Percentiles rank a stretch among this genome's conserved stretches.
phyloP scores from a whole-genome alignment of 768 basidiomycete genomes.

The Pleurotus pulmonarius region DNA sequence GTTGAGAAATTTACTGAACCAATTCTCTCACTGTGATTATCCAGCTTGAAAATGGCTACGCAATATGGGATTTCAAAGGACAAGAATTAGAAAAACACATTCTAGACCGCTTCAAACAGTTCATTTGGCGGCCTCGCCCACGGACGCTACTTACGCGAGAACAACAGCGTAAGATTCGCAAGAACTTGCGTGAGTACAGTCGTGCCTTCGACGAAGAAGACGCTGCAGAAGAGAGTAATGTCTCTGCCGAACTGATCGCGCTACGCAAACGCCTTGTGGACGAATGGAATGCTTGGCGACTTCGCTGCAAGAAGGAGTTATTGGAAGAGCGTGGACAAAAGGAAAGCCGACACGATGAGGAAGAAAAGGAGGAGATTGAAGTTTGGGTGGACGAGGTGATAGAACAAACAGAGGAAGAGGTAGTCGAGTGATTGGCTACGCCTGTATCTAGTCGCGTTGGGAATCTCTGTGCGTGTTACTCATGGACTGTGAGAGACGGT shows the following conservation, averaged over 20 bases:
- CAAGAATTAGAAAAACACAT: slow-evolving; percentile 88
- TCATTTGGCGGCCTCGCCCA: slow-evolving; percentile 97
- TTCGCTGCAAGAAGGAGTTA: slow-evolving; percentile 62
- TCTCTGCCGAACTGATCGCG: slow-evolving; percentile 90
- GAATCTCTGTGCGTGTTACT: not conserved
- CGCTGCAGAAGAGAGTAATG: slow-evolving; percentile 90
- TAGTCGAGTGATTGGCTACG: slow-evolving; percentile 36
- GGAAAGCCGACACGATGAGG: slow-evolving; percentile 30
- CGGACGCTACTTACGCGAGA: slow-evolving; percentile 83
- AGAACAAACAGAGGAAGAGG: slow-evolving; percentile 85
- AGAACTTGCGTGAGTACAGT: slow-evolving; percentile 89
- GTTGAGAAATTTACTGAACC: not conserved
- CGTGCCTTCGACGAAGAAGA: slow-evolving; percentile 95
- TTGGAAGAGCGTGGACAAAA: slow-evolving; percentile 43
- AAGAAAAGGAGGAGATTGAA: slow-evolving; percentile 85
- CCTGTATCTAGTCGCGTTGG: not conserved
- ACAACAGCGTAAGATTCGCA: slow-evolving; percentile 80
- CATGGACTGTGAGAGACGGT: slow-evolving; percentile 5
- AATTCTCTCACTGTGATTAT: slow-evolving; percentile 2
- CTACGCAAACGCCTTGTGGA: slow-evolving; percentile 88
- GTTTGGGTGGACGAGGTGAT: slow-evolving; percentile 93
- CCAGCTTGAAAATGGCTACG: slow-evolving; percentile 94
- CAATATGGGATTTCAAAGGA: slow-evolving; percentile 98
- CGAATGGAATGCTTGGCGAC: slow-evolving; percentile 99
- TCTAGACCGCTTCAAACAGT: slow-evolving; percentile 96